phyloP scores from a whole-genome alignment of 495 filamentous ascomycete genomes.

The Sabuloglossum arenarium region DNA sequence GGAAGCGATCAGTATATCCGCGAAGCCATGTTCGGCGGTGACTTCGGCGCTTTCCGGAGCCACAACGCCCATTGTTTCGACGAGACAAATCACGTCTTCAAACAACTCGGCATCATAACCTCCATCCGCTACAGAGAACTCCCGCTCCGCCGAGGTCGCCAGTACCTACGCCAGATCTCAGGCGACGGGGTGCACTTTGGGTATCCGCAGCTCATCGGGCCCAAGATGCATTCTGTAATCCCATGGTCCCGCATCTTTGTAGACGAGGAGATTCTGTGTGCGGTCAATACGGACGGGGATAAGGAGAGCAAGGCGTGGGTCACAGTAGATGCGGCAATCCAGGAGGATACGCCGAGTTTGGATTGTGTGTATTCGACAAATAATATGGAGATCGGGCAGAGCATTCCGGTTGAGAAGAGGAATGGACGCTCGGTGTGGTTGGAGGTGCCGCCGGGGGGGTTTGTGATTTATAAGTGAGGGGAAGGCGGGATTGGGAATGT shows the following conservation, averaged over 20 bases:
- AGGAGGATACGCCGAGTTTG: not conserved
- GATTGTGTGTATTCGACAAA: slow-evolving; percentile 7
- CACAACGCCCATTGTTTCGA: slow-evolving; percentile 10
- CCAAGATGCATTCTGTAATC: slow-evolving; percentile 6
- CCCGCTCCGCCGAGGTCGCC: slow-evolving; percentile 8
- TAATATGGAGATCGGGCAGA: not conserved
- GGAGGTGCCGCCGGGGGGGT: slow-evolving; percentile 5
- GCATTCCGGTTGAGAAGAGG: not conserved
- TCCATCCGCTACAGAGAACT: not conserved
- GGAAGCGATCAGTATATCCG: slow-evolving; percentile 11
- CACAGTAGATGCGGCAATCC: slow-evolving; percentile 6
- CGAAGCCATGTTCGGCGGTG: slow-evolving; percentile 12
- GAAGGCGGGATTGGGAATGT: too few relatives aligned
- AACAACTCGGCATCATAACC: slow-evolving; percentile 7
- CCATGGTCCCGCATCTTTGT: slow-evolving; percentile 13
- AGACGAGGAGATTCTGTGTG: slow-evolving; percentile 11
- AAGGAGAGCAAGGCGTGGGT: slow-evolving; percentile 4
- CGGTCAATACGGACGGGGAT: slow-evolving; percentile 10
- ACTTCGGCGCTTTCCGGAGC: slow-evolving; percentile 11
- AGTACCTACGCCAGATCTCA: slow-evolving; percentile 13
- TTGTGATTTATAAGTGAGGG: slow-evolving; percentile 7
- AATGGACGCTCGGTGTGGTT: slow-evolving; percentile 7
- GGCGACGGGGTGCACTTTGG: slow-evolving; percentile 7
- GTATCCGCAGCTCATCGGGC: slow-evolving; percentile 1
- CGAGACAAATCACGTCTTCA: slow-evolving; percentile 5